Evolutionary conservation across 2,329 filamentous ascomycete species (phyloP).

Genomic region (Paecilomyces sp.): DNA sequence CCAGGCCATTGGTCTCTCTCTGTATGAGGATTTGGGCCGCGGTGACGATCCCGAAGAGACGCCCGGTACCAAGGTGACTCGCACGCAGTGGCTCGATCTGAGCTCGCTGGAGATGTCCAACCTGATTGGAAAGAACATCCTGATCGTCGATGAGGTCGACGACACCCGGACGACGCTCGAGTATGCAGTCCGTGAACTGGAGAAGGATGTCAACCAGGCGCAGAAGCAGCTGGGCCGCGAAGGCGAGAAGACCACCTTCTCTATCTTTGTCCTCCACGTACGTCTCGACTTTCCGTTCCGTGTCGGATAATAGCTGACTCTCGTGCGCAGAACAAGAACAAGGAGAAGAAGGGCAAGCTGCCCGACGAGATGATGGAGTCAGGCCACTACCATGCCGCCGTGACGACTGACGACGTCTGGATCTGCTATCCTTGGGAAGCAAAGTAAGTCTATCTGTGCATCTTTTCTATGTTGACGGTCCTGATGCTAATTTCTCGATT

Average conservation of each 20-base stretch:
- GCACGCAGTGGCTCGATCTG: constrained; percentile 96
- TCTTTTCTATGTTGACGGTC: not conserved
- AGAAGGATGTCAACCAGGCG: constrained; percentile 87
- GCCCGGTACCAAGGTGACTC: constrained; percentile 87
- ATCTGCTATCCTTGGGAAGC: constrained; percentile 99
- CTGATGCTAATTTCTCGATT: constrained; percentile 13
- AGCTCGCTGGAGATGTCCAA: constrained; percentile 79
- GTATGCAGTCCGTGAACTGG: constrained; percentile 84
- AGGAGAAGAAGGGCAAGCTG: constrained; percentile 83
- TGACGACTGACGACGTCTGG: constrained; percentile 90
- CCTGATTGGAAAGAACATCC: constrained; percentile 80
- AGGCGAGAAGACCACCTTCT: constrained; percentile 74
- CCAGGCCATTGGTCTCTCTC: constrained; percentile 94
- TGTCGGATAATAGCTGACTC: constrained; percentile 4
- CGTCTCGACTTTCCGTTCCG: constrained; percentile 24
- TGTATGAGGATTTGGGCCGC: constrained; percentile 77
- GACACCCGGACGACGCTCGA: constrained; percentile 91
- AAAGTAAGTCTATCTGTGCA: constrained; percentile 41
- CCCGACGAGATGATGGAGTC: constrained; percentile 68
- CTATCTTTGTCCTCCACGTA: constrained; percentile 91
- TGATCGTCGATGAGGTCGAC: constrained; percentile 94
- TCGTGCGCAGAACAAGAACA: constrained; percentile 73
- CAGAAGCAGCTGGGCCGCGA: constrained; percentile 63
- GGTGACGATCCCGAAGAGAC: constrained; percentile 60
- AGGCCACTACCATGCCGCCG: constrained; percentile 72